phyloP scores from a whole-genome alignment of 2,329 filamentous ascomycete genomes.

The Balansia obtecta region DNA sequence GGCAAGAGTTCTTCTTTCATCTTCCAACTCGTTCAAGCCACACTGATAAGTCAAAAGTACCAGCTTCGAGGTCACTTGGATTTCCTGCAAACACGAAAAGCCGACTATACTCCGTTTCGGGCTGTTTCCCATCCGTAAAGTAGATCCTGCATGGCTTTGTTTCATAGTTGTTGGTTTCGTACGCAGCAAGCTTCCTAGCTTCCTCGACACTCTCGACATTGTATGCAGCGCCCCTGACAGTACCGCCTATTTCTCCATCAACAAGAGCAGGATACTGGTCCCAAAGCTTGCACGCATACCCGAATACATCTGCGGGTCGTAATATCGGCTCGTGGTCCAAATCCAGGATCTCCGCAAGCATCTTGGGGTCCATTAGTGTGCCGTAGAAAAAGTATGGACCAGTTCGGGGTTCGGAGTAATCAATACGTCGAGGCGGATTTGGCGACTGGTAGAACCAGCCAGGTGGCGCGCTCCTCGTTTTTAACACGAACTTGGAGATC shows the following conservation, averaged over 20 bases:
- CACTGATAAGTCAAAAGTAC: constrained; percentile 1
- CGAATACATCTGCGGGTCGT: constrained; percentile 1
- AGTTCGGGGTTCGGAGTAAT: constrained; percentile 1
- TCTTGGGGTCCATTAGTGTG: constrained; percentile 4
- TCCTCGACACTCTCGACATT: constrained; percentile 2
- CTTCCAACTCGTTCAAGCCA: constrained; percentile 1
- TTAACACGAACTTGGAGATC: constrained; percentile 1
- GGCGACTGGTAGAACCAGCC: constrained; percentile 2
- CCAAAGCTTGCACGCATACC: constrained; percentile 4
- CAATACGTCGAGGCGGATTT: not conserved
- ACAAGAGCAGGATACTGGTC: constrained; percentile 3
- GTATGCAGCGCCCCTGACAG: constrained; percentile 2
- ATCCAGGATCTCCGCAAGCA: constrained; percentile 2
- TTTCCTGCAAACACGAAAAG: constrained; percentile 5
- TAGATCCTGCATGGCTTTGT: constrained; percentile 2
- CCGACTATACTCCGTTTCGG: not conserved
- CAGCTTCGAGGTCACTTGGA: constrained; percentile 1
- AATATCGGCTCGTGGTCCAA: constrained; percentile 2
- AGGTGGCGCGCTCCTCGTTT: constrained; percentile 3
- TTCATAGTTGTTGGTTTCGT: constrained; percentile 3
- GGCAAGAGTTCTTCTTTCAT: not conserved
- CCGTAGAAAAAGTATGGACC: constrained; percentile 2
- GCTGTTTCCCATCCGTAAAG: constrained; percentile 2
- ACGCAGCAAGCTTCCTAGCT: constrained; percentile 4
- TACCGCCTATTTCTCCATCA: constrained; percentile 2